Base-by-base conservation (phyloP, 768 basidiomycete species). In the Amanita fuliginea region DNA sequence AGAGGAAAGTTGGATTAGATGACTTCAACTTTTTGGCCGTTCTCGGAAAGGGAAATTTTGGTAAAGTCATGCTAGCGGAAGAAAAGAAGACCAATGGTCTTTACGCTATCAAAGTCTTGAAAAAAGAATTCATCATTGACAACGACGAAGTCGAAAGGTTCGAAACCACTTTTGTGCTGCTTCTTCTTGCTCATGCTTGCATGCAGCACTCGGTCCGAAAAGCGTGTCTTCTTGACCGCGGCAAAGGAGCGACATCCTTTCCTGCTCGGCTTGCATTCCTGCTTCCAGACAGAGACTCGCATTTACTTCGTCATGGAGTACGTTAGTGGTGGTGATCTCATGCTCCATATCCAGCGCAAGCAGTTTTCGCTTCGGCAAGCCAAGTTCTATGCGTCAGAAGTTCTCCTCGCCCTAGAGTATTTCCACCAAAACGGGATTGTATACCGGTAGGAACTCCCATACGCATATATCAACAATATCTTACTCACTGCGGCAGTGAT, bases 251-350 rank as follows among this genome's bases (percentile, higher is more conserved):
- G 94, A 4, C 96, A 99, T 69, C 96, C 96, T 0, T 99, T 99
- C 80, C 69, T 99, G 36, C 83, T 99, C 54, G 90, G 86, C 10
- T 73, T 99, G 35, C 96, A 98, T 62, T 98, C 95, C 13, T 98
- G 96, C 73, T 99, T 99, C 81, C 96, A 99, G 69, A 98, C 96
- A 3, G 96, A 98, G 67, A 98, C 96, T 3, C 86, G 96, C 18
- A 86, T 99, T 46, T 99, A 99, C 73, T 98, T 99, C 62, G 96
- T 98, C 57, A 98, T 99, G 96, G 96, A 98, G 69, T 99, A 98
- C 67, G 87, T 99, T 54, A 93, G 91, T 60, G 96, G 96, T 52
- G 96, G 96, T 57, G 96, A 99, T 71, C 77, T 99, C 52, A 98
- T 99, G 96, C 74, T 98, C 56, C 96, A 99, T 66, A 98, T 99